Conservation (phyloP, 345 rosid species). For the Sisymbrium altissimum region DNA sequence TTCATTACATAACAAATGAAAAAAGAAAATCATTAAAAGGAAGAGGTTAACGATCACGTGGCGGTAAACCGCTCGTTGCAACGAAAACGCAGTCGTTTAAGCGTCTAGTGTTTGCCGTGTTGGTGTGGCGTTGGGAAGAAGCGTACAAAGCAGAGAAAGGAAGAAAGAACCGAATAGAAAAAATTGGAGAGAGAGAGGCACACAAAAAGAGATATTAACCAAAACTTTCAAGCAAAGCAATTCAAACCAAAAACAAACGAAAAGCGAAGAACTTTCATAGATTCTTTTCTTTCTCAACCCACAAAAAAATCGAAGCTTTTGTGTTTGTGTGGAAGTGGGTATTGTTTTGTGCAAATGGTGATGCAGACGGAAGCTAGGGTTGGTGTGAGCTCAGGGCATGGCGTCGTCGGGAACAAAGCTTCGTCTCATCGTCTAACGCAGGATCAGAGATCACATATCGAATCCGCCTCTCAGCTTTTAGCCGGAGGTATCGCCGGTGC, state of each 20-base stretch:
- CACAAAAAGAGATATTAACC: slow-evolving; percentile 16
- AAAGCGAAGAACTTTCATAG: background rate
- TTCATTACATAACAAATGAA: background rate
- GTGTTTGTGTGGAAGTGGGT: background rate
- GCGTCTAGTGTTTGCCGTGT: background rate
- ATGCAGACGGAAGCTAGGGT: slow-evolving; percentile 90
- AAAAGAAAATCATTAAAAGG: background rate
- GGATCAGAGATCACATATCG: slow-evolving; percentile 61
- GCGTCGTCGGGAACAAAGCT: slow-evolving; percentile 43
- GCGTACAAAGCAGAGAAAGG: slow-evolving; percentile 17
- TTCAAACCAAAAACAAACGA: background rate
- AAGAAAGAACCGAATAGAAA: background rate
- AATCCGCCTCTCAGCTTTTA: slow-evolving; percentile 70
- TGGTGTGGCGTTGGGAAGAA: slow-evolving; percentile 35
- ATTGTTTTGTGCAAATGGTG: slow-evolving; percentile 24
- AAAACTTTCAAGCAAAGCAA: slow-evolving; percentile 24
- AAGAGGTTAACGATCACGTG: slow-evolving; percentile 14
- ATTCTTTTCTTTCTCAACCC: background rate
- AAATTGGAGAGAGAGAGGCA: slow-evolving; percentile 3
- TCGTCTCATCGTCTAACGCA: slow-evolving; percentile 48
- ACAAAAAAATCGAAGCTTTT: background rate
- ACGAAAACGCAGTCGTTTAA: background rate
- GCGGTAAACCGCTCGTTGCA: slow-evolving; percentile 11
- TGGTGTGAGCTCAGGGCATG: slow-evolving; percentile 63
- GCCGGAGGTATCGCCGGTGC: slow-evolving; percentile 98